A percentile compares a stretch with the other conserved stretches of the same genome.
Evolutionary conservation across 208 protist genomes (phyloP).

Genomic region (Vickermania spadyakhi): DNA sequence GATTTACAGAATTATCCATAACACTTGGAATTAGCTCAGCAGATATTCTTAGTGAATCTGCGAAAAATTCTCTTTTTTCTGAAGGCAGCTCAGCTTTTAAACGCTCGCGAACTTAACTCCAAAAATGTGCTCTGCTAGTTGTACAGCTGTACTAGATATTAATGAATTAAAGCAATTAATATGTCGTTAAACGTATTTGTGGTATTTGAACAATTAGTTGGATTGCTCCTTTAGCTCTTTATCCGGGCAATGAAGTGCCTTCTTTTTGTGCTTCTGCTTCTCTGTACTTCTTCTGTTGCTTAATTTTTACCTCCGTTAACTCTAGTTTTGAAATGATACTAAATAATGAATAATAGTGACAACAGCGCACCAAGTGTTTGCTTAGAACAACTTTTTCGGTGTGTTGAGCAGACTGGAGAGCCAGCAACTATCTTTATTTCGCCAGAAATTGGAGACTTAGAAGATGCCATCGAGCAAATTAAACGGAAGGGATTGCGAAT

Average conservation of each 20-base stretch:
- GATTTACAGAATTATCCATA: constrained; percentile 33
- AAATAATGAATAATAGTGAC: not conserved
- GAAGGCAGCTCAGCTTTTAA: constrained; percentile 4
- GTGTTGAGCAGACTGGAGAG: constrained; percentile 56
- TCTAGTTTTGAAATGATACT: too few relatives aligned
- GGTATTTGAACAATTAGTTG: too few relatives aligned
- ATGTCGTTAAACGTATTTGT: too few relatives aligned
- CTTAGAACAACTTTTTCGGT: constrained; percentile 6
- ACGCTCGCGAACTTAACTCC: not conserved
- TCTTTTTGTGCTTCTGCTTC: too few relatives aligned
- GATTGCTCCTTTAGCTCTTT: too few relatives aligned
- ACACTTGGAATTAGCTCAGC: constrained; percentile 39
- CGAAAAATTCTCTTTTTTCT: constrained; percentile 17
- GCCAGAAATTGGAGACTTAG: constrained; percentile 45
- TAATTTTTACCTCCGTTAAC: too few relatives aligned
- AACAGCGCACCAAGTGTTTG: not conserved
- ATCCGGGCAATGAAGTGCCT: too few relatives aligned
- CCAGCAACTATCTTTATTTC: constrained; percentile 45
- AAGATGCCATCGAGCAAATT: constrained; percentile 46
- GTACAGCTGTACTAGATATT: too few relatives aligned
- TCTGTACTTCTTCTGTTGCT: too few relatives aligned
- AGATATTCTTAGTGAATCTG: constrained; percentile 31
- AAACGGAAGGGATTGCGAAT: constrained; percentile 52
- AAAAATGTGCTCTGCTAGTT: too few relatives aligned
- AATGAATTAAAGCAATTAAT: too few relatives aligned